Evolutionary conservation across 768 basidiomycete genomes (phyloP), one percentile per base, ranked within the genome.

Genomic region (Royoungia palumana): DNA sequence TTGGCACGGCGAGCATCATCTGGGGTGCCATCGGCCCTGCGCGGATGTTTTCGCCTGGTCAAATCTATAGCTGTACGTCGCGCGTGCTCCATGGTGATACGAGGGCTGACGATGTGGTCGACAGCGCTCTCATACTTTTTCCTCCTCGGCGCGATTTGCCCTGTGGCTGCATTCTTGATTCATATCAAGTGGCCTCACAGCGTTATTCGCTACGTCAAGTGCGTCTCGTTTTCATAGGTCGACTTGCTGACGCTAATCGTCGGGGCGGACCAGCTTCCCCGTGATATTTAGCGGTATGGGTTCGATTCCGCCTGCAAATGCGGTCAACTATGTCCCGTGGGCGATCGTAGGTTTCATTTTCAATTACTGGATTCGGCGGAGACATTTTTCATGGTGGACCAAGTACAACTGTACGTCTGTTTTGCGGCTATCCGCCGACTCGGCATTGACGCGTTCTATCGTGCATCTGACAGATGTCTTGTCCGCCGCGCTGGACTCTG

Each of bases 21-120:
- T 89, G 83, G 83, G 87, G 90, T 51, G 85, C 88, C 52, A 87
- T 93, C 47, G 88, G 89, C 2, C 89, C 89, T 6, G 71, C 68
- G 27, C 74, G 80, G n/a, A 76, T 82, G 61, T 91, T 87, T 73
- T 85, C 80, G 2, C 40, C 69, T 16, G 87, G 85, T 12, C 77
- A 80, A 60, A 70, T 82, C 16, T 85, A 85, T 65, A 76, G 76
- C 49, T 72, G 72, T 69, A 39, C 41, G 62, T 58, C 2, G 10
- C 24, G 32, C 21, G 2, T 40, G 22, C n/a, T 14, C 16, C 4
- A n/a, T 25, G 5, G 46, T 10, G 20, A 21, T 20, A n/a, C 16
- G 17, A 16, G 5, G 16, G 40, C 6, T 6, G 20, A 17, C 1
- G 36, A 21, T 3, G 27, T n/a, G 19, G 8, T 44, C 37, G 25